Conservation (phyloP, 495 filamentous ascomycete genomes). For the Bathelium albidoporum region DNA sequence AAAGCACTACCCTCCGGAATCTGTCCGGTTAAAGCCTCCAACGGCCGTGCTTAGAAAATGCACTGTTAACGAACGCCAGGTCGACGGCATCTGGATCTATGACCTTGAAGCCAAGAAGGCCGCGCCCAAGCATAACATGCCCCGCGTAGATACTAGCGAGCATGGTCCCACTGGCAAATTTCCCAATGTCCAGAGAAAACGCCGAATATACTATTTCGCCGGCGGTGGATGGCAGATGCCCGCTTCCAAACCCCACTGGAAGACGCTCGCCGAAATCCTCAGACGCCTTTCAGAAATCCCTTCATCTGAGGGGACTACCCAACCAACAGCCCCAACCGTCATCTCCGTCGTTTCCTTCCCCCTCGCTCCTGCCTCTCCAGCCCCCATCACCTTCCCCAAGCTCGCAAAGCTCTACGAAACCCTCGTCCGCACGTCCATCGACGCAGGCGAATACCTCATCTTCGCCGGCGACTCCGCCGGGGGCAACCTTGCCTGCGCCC, state of each 20-base stretch:
- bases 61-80: conserved; percentile 21
- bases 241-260: conserved; percentile 29
- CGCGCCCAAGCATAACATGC: not conserved
- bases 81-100: conserved; percentile 27
- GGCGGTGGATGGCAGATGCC: conserved; percentile 32
- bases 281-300: conserved; percentile 11
- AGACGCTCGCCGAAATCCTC: conserved; percentile 23
- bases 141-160: not conserved
- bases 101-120: conserved; percentile 16
- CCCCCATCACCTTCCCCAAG: conserved; percentile 20
- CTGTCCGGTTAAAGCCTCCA: not conserved
- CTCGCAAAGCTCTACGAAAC: conserved; percentile 20
- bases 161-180: not conserved
- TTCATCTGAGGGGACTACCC: not conserved
- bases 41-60: conserved; percentile 11
- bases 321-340: conserved; percentile 1
- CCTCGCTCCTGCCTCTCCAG: conserved; percentile 26
- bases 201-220: conserved; percentile 31
- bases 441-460: conserved; percentile 19
- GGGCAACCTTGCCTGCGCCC: conserved; percentile 27
- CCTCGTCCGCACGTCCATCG: conserved; percentile 14
- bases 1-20: not conserved
- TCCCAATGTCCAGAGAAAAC: conserved; percentile 1
- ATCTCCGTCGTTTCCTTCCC: conserved; percentile 25
- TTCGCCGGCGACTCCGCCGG: conserved; percentile 28